Base-by-base conservation (phyloP, 257 asterid genomes). In the Solanum pinnatisectum region DNA sequence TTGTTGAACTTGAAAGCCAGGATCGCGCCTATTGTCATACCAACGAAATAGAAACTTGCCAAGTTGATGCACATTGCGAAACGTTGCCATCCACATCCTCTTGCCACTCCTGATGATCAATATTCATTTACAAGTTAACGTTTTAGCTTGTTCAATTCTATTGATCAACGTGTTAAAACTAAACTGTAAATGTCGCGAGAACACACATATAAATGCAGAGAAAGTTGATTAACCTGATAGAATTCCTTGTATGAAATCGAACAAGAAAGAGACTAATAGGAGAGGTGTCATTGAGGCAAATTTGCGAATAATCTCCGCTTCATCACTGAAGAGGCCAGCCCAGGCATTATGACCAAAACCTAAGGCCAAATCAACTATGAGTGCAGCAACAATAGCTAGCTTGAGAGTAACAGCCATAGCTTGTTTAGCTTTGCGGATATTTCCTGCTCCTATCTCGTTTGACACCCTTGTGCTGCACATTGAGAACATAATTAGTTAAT, bases 21-120 rank as follows among this genome's bases (percentile, higher is more conserved):
- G 37, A 95, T 4, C 42, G 72, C 86, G 10, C 95, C 94, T 67
- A 95, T 84, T 20, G 94, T 86, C 95, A 95, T 93, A 71, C 99
- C 99, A 46, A 96, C 77, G 85, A 23, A 74, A 37, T 74, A 74
- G 52, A 74, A 74, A 36, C 52, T 22, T 74, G 83, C 83, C 52
- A 74, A 88, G 89, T 93, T 95, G 46, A 94, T 92, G 27, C 88
- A 81, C 90, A 94, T 92, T 1, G 91, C 98, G 67, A 92, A 89
- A 88, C 93, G 94, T 92, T 95, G 98, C 95, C 94, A 92, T 39
- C 98, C 99, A 73, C 97, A 92, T 11, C 99, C 99, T 90, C 99
- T 92, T 0, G 94, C 93, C 67, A 94, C 98, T 88, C 98, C 99
- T 96, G 89, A 13, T 87, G 11, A 22, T 71, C 25, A 32, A 8